Base-by-base conservation (phyloP, 768 basidiomycete species). In the Hirschioporus abietinus region DNA sequence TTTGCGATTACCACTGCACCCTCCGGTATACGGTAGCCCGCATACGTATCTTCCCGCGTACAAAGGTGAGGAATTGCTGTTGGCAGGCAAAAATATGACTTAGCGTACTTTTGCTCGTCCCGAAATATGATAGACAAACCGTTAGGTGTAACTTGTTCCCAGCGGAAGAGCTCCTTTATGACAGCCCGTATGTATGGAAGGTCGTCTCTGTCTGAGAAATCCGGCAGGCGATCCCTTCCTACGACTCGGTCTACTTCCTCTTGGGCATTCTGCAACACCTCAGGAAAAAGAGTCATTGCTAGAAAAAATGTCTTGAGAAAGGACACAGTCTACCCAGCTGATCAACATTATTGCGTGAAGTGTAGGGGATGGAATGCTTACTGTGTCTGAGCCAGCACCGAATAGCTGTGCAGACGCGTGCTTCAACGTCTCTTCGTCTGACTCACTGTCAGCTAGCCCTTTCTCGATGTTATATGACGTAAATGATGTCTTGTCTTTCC, bases 401-500 rank as follows among this genome's bases (percentile, higher is more conserved):
- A 52, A 52, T 2, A 52, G 20, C 42, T 52, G 42, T 15, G 42
- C 12, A 20, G 42, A 12, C 4, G 20, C 42, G 20, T 52, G 4
- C 20, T 20, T 12, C 42, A 52, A 20, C 12, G 12, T 52, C 3
- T 15, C 20, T 20, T 52, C 42, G 12, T 52, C 42, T 74, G 72
- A 23, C 57, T 68, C 66, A 64, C 20, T 15, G 20, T 59, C 25
- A 58, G 25, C 12, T 20, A 17, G 27, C 18, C 25, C 24, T 72
- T 75, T 42, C 70, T 71, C 15, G 76, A 72, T 17, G 66, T 58
- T 24, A 66, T 66, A 42, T 78, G 69, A 61, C 75, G 73, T 73
- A 66, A 79, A 79, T 9, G 78, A 78, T 17, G 75, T 73, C 60
- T 71, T 62, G 60, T 71, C 72, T 20, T 52, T 70, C 26, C 76